phyloP scores from a whole-genome alignment of 441 rosid species.

The Erodium trifolium region DNA sequence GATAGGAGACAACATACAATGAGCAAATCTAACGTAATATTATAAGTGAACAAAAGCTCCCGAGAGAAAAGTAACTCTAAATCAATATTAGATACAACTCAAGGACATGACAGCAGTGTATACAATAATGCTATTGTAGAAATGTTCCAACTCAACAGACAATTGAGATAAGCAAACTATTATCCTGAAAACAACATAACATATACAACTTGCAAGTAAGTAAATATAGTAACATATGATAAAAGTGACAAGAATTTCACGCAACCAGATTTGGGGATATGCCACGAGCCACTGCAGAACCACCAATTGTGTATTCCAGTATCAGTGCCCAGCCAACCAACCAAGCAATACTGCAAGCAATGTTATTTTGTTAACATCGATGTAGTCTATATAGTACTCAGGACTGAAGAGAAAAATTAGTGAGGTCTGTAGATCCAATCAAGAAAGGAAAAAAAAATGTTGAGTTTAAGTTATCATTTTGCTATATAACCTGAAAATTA shows the following conservation, averaged over 20 bases:
- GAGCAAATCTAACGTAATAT: background rate
- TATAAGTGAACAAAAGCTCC: background rate
- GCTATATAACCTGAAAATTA: background rate
- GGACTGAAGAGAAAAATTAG: background rate
- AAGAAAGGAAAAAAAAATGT: background rate
- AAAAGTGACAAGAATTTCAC: background rate
- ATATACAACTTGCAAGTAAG: background rate
- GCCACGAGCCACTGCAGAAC: conserved; percentile 96
- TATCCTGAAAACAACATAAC: background rate
- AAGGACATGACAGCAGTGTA: background rate
- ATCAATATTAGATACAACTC: background rate
- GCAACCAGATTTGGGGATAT: conserved; percentile 88
- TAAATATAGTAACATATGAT: background rate
- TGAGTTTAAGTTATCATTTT: background rate
- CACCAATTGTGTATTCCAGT: conserved; percentile 91
- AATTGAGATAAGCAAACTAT: background rate
- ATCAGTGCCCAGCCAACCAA: conserved; percentile 90
- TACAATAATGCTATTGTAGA: background rate
- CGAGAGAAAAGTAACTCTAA: background rate
- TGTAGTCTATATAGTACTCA: conserved; percentile 1
- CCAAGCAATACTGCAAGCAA: conserved; percentile 76
- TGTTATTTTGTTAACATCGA: background rate
- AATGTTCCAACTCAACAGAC: background rate
- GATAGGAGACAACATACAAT: background rate
- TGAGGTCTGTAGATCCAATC: background rate